These are phyloP conservation scores for Crithidia expoeki DNA, from an alignment of 208 protist species.

Conservation along the genomic window DNA sequence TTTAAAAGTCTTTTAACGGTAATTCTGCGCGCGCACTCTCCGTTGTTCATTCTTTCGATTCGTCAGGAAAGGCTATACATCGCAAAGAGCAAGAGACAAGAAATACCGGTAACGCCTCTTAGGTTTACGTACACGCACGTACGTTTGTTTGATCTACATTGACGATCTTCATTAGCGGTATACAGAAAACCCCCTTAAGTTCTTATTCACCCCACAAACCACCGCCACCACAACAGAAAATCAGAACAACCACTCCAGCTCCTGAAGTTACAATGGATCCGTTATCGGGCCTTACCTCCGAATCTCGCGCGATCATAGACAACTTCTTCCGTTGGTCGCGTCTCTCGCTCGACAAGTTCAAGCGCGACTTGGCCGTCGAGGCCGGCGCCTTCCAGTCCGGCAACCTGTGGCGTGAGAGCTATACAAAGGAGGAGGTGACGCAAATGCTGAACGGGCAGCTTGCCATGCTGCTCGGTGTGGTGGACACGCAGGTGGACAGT, in stretches of 20 bases:
- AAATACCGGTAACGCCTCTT: no score
- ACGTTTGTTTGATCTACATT: no score
- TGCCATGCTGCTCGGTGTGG: conserved; percentile 51
- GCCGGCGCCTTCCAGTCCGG: conserved; percentile 53
- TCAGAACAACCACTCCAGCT: not conserved
- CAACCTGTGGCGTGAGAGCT: conserved; percentile 59
- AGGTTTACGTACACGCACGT: no score
- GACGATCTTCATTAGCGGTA: no score
- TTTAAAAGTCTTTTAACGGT: no score
- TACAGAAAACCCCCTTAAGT: no score
- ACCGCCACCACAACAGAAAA: not conserved
- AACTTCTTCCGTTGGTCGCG: conserved; percentile 67
- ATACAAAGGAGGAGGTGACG: conserved; percentile 49
- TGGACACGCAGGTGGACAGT: conserved; percentile 56
- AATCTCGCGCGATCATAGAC: conserved; percentile 58
- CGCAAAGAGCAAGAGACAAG: no score
- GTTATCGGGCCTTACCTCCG: conserved; percentile 54
- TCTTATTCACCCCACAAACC: not conserved
- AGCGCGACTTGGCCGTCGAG: conserved; percentile 64
- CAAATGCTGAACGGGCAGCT: conserved; percentile 64
- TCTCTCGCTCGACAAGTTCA: conserved; percentile 69
- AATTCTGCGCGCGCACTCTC: no score
- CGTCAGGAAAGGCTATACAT: no score
- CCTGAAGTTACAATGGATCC: conserved; percentile 40
- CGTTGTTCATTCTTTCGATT: no score